Conservation (phyloP, 805 yeast species). For the Sugiyamaella lignohabitans region DNA sequence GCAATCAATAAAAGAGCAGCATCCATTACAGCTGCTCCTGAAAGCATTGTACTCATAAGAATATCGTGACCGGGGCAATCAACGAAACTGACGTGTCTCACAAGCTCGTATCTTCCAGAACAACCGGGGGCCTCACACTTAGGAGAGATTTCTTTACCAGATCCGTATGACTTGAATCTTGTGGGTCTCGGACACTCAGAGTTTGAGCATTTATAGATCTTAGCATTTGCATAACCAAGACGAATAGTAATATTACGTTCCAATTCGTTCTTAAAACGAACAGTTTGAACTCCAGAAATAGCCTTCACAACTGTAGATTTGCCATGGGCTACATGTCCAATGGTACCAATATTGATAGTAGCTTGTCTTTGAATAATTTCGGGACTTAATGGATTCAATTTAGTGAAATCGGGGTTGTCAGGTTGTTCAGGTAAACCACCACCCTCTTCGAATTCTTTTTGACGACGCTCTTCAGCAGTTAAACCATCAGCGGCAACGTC, state of each 20-base stretch:
- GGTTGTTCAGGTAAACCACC: conserved; percentile 99
- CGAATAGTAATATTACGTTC: conserved; percentile 99
- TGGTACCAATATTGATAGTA: conserved; percentile 95
- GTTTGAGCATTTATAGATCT: conserved; percentile 88
- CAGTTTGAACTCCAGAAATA: conserved; percentile 98
- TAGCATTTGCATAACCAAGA: conserved; percentile 98
- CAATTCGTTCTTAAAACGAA: conserved; percentile 96
- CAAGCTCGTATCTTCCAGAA: conserved; percentile 77
- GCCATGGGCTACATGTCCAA: conserved; percentile 96
- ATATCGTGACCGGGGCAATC: conserved; percentile 99
- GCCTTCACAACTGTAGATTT: conserved; percentile 91
- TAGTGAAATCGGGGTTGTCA: conserved; percentile 72
- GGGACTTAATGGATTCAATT: conserved; percentile 81
- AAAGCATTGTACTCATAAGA: conserved; percentile 99
- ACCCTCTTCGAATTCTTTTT: conserved; percentile 90
- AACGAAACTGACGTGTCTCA: conserved; percentile 96
- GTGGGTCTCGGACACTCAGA: conserved; percentile 87
- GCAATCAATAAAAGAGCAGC: conserved; percentile 95
- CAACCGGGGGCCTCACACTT: conserved; percentile 85
- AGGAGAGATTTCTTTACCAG: conserved; percentile 92
- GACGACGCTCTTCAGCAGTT: conserved; percentile 66
- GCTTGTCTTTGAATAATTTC: conserved; percentile 96
- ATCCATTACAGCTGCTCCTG: conserved; percentile 99
- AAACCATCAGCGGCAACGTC: conserved; percentile 50
- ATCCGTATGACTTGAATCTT: conserved; percentile 88